phyloP scores from a whole-genome alignment of 2,329 filamentous ascomycete genomes.

The Cladophialophora immunda region DNA sequence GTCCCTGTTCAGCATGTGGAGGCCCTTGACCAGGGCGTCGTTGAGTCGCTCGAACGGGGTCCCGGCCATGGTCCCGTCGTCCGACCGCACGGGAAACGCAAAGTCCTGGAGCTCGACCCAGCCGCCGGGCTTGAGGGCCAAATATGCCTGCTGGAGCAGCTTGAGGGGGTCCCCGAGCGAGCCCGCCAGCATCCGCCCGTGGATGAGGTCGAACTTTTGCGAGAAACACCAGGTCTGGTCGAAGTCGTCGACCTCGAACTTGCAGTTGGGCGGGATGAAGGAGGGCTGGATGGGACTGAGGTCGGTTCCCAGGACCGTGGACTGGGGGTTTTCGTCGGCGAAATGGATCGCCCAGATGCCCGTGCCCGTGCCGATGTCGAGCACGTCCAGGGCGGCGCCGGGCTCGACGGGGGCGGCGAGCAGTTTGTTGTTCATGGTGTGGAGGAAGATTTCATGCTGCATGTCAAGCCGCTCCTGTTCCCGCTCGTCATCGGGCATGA shows the following conservation, averaged over 20 bases:
- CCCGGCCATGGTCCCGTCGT: slow-evolving; percentile 47
- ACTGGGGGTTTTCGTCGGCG: slow-evolving; percentile 46
- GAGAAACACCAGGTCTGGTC: slow-evolving; percentile 65
- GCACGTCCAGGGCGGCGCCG: slow-evolving; percentile 41
- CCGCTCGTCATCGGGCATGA: slow-evolving; percentile 45
- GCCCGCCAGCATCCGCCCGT: slow-evolving; percentile 65
- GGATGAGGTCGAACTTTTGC: slow-evolving; percentile 68
- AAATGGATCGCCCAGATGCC: slow-evolving; percentile 37
- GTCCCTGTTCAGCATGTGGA: slow-evolving; percentile 38
- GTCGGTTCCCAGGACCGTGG: slow-evolving; percentile 39
- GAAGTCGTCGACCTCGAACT: slow-evolving; percentile 66
- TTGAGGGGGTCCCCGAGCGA: slow-evolving; percentile 64
- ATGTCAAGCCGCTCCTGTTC: slow-evolving; percentile 46
- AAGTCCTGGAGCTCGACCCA: slow-evolving; percentile 48
- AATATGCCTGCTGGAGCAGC: slow-evolving; percentile 36
- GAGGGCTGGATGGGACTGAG: slow-evolving; percentile 42
- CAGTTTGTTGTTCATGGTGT: slow-evolving; percentile 20
- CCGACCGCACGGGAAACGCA: slow-evolving; percentile 29
- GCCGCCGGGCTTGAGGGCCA: slow-evolving; percentile 49
- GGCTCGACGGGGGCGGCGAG: slow-evolving; percentile 22
- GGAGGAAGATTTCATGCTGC: slow-evolving; percentile 24
- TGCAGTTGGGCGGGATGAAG: slow-evolving; percentile 63
- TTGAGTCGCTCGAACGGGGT: slow-evolving; percentile 38
- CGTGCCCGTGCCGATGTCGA: slow-evolving; percentile 35
- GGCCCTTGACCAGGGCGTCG: neutral